These are phyloP conservation scores for Termitomyces titanicus DNA, from an alignment of 768 basidiomycete genomes.

Conservation along the genomic window DNA sequence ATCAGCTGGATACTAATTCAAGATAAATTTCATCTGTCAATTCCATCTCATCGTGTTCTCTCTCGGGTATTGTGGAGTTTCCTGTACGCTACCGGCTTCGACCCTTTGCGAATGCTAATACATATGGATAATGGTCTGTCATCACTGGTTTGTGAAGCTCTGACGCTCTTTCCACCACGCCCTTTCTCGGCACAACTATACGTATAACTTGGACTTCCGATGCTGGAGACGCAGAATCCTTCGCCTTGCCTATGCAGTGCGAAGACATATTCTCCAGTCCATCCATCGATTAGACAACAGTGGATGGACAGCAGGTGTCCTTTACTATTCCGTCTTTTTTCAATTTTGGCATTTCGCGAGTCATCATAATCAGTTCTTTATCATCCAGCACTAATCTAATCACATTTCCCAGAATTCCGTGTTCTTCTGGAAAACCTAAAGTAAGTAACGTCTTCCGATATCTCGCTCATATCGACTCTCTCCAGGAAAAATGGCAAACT, in stretches of 20 bases:
- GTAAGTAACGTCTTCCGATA: background rate
- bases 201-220: background rate
- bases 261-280: background rate
- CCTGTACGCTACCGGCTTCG: background rate
- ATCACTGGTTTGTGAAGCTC: background rate
- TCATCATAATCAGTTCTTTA: background rate
- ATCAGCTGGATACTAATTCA: background rate
- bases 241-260: background rate
- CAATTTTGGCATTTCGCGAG: slow-evolving; percentile 1
- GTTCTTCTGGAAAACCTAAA: background rate
- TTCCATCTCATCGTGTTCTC: background rate
- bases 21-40: background rate
- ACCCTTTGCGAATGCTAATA: background rate
- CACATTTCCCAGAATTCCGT: background rate
- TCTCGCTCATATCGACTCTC: background rate
- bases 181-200: slow-evolving; percentile 1
- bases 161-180: slow-evolving; percentile 1
- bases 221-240: slow-evolving; percentile 1
- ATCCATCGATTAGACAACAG: background rate
- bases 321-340: background rate
- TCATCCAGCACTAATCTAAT: background rate
- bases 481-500: background rate
- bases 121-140: background rate
- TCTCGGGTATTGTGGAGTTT: background rate
- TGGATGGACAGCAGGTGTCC: background rate